Conservation (phyloP, 1,284 basidiomycete genomes). For the Coniophora puteana region DNA sequence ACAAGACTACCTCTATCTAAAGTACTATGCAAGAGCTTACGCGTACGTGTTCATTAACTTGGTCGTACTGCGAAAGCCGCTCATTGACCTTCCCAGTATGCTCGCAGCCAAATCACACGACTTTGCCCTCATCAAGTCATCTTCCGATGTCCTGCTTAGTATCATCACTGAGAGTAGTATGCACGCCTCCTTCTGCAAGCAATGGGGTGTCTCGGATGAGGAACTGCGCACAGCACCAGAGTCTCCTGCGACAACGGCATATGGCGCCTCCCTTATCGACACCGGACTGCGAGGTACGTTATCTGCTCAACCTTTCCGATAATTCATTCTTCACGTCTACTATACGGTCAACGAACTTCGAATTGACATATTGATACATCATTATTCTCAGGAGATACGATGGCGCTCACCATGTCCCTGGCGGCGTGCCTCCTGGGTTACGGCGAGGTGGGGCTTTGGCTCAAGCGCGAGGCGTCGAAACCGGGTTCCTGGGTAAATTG, state of each 20-base stretch:
- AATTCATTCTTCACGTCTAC: not conserved
- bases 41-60: conserved; percentile 38
- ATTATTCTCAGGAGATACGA: conserved; percentile 56
- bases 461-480: conserved; percentile 51
- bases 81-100: conserved; percentile 39
- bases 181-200: conserved; percentile 68
- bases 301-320: not conserved
- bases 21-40: conserved; percentile 76
- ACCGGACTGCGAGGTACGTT: conserved; percentile 61
- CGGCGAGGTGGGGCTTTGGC: conserved; percentile 89
- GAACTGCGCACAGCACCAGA: conserved; percentile 66
- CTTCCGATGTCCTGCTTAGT: conserved; percentile 64
- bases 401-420: conserved; percentile 76
- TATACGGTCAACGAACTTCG: conserved; percentile 1
- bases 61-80: too few relatives aligned
- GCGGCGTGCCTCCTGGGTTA: conserved; percentile 90
- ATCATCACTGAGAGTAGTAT: conserved; percentile 71
- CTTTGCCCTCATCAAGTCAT: conserved; percentile 62
- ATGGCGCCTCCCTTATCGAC: conserved; percentile 85
- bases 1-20: conserved; percentile 76
- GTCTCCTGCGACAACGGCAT: conserved; percentile 71
- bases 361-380: not conserved
- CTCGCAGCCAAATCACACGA: conserved; percentile 75
- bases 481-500: conserved; percentile 52
- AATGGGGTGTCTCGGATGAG: conserved; percentile 62